These are phyloP conservation scores for Neofusicoccum cordaticola DNA, from an alignment of 2,329 filamentous ascomycete species.

Conservation along the genomic window DNA sequence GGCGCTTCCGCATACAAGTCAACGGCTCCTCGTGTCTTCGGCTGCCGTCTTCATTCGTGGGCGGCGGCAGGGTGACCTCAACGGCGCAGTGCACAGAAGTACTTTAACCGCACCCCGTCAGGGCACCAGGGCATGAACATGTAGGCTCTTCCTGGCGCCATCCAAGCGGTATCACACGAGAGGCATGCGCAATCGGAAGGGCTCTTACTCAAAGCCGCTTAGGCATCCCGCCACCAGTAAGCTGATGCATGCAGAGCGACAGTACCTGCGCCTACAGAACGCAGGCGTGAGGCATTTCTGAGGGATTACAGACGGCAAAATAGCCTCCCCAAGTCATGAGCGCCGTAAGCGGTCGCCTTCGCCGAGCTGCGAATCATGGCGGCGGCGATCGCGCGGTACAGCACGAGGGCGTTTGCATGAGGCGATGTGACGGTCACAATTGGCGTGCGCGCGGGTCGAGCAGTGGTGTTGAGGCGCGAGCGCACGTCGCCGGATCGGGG, in stretches of 20 bases:
- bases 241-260: slow-evolving; percentile 8
- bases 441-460: not conserved
- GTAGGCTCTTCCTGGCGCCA: not conserved
- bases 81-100: not conserved
- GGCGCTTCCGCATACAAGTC: not conserved
- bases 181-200: not conserved
- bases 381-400: not conserved
- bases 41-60: not conserved
- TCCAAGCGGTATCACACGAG: not conserved
- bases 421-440: slow-evolving; percentile 10
- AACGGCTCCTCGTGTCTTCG: not conserved
- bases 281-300: not conserved
- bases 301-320: not conserved
- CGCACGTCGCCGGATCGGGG: slow-evolving; percentile 9
- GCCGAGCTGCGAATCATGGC: not conserved
- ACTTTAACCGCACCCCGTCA: not conserved
- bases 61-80: not conserved
- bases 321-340: not conserved
- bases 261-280: slow-evolving; percentile 3
- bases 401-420: not conserved
- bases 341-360: not conserved
- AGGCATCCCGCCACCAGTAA: slow-evolving; percentile 2
- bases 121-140: not conserved
- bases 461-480: not conserved
- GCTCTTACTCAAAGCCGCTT: not conserved